Base-by-base conservation (phyloP, 768 basidiomycete genomes). In the Russula sp. region DNA sequence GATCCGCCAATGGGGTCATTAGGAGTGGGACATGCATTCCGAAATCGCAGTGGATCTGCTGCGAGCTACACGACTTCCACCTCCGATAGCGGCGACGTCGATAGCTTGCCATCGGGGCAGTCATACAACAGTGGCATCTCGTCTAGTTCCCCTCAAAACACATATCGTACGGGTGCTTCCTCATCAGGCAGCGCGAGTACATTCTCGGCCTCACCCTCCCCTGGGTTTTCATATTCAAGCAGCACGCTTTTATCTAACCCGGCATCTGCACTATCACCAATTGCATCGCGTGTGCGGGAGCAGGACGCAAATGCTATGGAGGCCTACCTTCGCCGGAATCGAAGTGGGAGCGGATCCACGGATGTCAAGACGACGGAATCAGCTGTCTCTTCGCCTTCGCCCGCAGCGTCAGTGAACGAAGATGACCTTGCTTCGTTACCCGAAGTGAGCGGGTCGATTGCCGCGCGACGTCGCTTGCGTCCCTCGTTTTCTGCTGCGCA, bases 251-350 rank as follows among this genome's bases (percentile, higher is more conserved):
- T 69, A 74, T 61, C 60, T 38, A 75, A 74, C 70, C 69, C 78
- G 28, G 73, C 77, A 22, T 80, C 81, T 49, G 84, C 84, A 26
- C 73, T 92, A 59, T 89, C 92, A 3, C 92, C 90, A 3, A 83
- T 94, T 62, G 89, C 87, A 32, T 87, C 79, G 69, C 88, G 90
- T 38, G 87, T 94, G 80, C 84, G 86, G 69, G 88, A 92, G 75
- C 81, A 85, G 62, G 92, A 94, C 72, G 91, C 91, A 22, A 89
- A 88, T 72, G 92, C 92, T 42, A 90, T 89, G 80, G 90, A 92
- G 73, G 90, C 92, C 71, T 94, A 92, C 72, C 79, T 91, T 73
- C 80, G 83, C 65, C 83, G 92, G 62, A 90, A 89, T 77, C 83
- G 92, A 62, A 93, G 90, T 72, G 91, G 89, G 56, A 91, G 90